A percentile compares a stretch with the other conserved stretches of the same genome.
Evolutionary conservation across 345 rosid genomes (phyloP).

Genomic region (Gossypium turneri): DNA sequence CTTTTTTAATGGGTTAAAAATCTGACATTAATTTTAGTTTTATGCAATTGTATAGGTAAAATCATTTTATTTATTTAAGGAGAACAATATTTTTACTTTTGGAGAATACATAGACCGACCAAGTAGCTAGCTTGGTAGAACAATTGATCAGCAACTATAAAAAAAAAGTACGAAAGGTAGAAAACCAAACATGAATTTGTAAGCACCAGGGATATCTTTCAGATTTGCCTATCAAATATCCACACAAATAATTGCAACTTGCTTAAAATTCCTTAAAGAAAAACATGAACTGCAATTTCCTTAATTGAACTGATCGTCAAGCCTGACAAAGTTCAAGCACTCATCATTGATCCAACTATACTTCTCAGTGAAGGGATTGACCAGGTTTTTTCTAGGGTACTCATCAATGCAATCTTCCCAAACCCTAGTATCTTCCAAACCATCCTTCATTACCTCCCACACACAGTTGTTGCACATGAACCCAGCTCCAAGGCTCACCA

Average conservation of each 20-base stretch:
- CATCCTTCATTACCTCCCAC: conserved; percentile 55
- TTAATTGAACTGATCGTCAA: neutral
- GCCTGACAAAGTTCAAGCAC: neutral
- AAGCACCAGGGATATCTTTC: neutral
- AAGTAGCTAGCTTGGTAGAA: neutral
- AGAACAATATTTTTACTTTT: neutral
- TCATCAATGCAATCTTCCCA: conserved; percentile 47
- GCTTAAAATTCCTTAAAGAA: no score
- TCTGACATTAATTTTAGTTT: no score
- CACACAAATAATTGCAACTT: neutral
- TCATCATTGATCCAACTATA: conserved; percentile 17
- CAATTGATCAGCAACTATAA: neutral
- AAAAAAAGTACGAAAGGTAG: neutral
- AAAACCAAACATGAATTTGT: neutral
- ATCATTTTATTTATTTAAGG: neutral
- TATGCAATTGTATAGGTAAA: no score
- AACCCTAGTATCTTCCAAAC: conserved; percentile 34
- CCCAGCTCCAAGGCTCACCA: conserved; percentile 70
- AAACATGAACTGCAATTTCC: no score
- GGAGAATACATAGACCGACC: neutral
- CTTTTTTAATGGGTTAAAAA: no score
- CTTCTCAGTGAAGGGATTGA: conserved; percentile 17
- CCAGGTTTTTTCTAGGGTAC: conserved; percentile 28
- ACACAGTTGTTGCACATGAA: conserved; percentile 60
- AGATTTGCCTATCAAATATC: neutral